A percentile compares a stretch with the other conserved stretches of the same genome.
phyloP scores from a whole-genome alignment of 768 basidiomycete genomes.

The Pulveroboletus sp. region DNA sequence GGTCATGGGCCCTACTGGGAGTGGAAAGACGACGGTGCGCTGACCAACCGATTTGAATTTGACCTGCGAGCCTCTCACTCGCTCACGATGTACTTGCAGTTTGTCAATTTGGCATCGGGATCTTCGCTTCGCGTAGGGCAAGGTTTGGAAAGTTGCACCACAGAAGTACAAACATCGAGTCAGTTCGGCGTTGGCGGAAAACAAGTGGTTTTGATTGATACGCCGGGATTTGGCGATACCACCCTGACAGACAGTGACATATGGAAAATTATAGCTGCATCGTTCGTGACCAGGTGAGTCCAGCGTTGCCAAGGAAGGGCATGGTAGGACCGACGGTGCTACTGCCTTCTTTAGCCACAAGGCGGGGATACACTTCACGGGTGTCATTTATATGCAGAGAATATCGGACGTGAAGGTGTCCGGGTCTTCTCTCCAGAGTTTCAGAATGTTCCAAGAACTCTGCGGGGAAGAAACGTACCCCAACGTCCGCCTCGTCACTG shows the following conservation, averaged over 20 bases:
- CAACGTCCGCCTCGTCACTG: slow-evolving; percentile 48
- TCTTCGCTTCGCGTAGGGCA: slow-evolving; percentile 28
- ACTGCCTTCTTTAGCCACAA: slow-evolving; percentile 16
- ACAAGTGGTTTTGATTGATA: slow-evolving; percentile 49
- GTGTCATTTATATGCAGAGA: slow-evolving; percentile 50
- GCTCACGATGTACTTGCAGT: slow-evolving; percentile 17
- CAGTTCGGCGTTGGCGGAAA: slow-evolving; percentile 26
- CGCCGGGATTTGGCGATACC: slow-evolving; percentile 60
- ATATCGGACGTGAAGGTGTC: slow-evolving; percentile 47
- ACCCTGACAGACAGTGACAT: slow-evolving; percentile 44
- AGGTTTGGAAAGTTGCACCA: slow-evolving; percentile 33
- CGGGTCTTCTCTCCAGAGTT: slow-evolving; percentile 42
- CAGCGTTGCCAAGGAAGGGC: not conserved
- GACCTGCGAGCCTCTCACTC: not conserved
- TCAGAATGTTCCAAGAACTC: slow-evolving; percentile 46
- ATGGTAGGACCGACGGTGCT: not conserved
- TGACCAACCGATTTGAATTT: not conserved
- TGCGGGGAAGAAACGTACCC: slow-evolving; percentile 44
- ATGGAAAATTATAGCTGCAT: slow-evolving; percentile 44
- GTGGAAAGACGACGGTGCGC: slow-evolving; percentile 30
- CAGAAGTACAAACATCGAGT: slow-evolving; percentile 27
- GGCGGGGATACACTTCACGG: slow-evolving; percentile 33
- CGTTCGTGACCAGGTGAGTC: slow-evolving; percentile 26
- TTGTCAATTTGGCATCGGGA: slow-evolving; percentile 31
- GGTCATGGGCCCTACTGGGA: slow-evolving; percentile 29